Conservation (phyloP, 129 eudicot species). For the Rutidosis leptorrhynchoides region DNA sequence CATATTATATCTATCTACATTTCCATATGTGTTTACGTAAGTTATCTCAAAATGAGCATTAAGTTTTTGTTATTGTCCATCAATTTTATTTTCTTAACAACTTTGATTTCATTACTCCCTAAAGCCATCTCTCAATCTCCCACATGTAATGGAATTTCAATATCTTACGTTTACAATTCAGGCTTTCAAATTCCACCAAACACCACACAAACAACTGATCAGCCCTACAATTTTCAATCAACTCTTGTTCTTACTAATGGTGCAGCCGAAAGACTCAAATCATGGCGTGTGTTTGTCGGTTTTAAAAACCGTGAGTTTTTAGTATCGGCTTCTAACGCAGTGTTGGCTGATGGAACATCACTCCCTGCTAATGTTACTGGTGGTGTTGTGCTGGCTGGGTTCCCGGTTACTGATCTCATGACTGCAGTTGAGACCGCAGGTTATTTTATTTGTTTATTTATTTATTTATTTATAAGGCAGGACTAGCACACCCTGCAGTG, state of each 20-base stretch:
- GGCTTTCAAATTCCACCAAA: constrained; percentile 47
- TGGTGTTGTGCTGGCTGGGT: constrained; percentile 53
- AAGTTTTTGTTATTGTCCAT: constrained; percentile 23
- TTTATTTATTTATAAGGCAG: neutral
- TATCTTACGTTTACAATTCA: constrained; percentile 42
- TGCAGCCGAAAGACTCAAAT: constrained; percentile 37
- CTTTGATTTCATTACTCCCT: constrained; percentile 26
- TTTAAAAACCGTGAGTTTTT: constrained; percentile 54
- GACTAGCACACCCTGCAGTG: neutral
- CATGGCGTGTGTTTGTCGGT: constrained; percentile 65
- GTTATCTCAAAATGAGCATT: constrained; percentile 27
- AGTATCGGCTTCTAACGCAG: constrained; percentile 54
- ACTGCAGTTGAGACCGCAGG: constrained; percentile 64
- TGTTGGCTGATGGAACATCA: constrained; percentile 51
- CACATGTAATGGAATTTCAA: constrained; percentile 48
- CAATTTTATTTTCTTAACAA: constrained; percentile 2
- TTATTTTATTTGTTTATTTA: constrained; percentile 10
- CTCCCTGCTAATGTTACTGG: constrained; percentile 51
- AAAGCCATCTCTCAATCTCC: constrained; percentile 40
- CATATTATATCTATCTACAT: neutral
- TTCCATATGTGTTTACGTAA: neutral
- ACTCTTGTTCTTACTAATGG: constrained; percentile 48
- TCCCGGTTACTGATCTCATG: constrained; percentile 50
- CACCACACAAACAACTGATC: constrained; percentile 30
- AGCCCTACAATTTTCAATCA: constrained; percentile 61